These are phyloP conservation scores for Cordyceps cateniannulata DNA, from an alignment of 2,329 filamentous ascomycete species.

Conservation along the genomic window DNA sequence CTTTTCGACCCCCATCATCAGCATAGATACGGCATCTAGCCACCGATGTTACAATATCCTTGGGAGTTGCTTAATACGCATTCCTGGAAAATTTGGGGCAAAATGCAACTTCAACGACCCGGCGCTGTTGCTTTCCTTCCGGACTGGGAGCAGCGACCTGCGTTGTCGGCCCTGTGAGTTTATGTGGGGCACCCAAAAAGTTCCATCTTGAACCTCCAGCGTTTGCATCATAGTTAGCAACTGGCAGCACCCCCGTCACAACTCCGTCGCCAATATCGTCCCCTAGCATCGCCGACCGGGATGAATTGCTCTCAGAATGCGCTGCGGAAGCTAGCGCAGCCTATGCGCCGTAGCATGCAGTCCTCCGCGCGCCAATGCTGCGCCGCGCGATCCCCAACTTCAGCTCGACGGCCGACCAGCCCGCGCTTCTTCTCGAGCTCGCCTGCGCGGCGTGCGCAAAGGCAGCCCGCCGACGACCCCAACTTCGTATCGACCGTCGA, in stretches of 20 bases:
- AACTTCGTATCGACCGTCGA: constrained; percentile 82
- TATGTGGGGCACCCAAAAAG: neutral
- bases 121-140: no score
- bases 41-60: no score
- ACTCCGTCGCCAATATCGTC: neutral
- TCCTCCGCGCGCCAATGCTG: constrained; percentile 1
- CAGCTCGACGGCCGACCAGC: neutral
- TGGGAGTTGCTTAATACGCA: no score
- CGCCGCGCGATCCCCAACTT: constrained; percentile 1
- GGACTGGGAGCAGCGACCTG: no score
- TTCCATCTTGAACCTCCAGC: neutral
- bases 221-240: neutral
- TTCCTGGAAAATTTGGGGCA: no score
- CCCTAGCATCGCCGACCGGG: constrained; percentile 14
- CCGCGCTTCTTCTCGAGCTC: constrained; percentile 15
- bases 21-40: no score
- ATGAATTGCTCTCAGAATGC: constrained; percentile 24
- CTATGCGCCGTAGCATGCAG: neutral
- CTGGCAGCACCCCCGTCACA: neutral
- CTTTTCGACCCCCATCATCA: no score
- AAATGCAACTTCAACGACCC: no score
- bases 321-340: constrained; percentile 21
- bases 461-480: constrained; percentile 60
- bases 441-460: constrained; percentile 16
- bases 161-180: no score